Conservation (phyloP, 148 eudicot species). For the Heliosperma pusillum region DNA sequence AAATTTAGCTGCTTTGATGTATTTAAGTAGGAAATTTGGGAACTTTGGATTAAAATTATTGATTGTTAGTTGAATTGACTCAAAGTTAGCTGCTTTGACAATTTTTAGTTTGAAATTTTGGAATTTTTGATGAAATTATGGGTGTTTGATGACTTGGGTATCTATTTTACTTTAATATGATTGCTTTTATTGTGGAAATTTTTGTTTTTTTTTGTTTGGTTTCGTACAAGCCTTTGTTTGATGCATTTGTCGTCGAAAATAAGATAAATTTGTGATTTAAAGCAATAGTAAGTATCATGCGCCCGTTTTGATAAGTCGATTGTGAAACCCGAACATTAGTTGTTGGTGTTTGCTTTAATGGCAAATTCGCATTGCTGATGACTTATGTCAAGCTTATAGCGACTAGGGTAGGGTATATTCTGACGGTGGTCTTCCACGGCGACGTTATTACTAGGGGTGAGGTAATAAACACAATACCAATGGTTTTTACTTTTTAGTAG, state of each 20-base stretch:
- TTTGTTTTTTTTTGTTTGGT: background rate
- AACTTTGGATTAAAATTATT: conserved; percentile 3
- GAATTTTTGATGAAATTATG: conserved; percentile 14
- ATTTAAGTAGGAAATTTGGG: background rate
- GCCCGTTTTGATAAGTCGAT: background rate
- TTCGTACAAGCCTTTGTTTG: background rate
- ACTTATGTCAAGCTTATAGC: background rate
- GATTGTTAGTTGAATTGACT: conserved; percentile 13
- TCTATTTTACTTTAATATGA: background rate
- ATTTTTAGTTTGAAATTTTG: background rate
- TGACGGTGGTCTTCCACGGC: background rate
- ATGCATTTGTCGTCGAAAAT: background rate
- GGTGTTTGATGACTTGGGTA: background rate
- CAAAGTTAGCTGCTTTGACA: background rate
- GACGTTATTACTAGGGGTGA: background rate
- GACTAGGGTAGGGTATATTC: background rate
- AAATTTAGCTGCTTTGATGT: conserved; percentile 6
- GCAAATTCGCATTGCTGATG: background rate
- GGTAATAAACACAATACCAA: background rate
- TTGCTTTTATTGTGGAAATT: background rate
- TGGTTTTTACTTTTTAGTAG: background rate
- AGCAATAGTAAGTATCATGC: background rate
- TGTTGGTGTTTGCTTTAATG: background rate
- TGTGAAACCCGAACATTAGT: background rate
- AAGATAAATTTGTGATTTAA: background rate